Percentiles rank a stretch among this genome's conserved stretches.
Conservation (phyloP, 805 yeast genomes). For the Starmerella floricola region DNA sequence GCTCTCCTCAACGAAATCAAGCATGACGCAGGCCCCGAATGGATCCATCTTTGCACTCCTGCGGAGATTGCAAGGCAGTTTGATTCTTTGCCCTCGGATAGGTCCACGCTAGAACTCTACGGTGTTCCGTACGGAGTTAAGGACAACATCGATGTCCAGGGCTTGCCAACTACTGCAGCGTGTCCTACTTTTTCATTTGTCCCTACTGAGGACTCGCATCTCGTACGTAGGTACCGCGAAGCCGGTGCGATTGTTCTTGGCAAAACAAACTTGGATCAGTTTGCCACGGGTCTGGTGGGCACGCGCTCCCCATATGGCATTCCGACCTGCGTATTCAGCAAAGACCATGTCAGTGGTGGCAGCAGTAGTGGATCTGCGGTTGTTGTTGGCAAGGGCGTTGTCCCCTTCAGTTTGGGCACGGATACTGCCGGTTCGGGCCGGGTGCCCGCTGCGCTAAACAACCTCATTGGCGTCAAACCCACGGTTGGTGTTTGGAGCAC, state of each 20-base stretch:
- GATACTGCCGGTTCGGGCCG: slow-evolving; percentile 98
- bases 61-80: slow-evolving; percentile 66
- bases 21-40: slow-evolving; percentile 41
- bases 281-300: slow-evolving; percentile 95
- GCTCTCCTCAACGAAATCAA: slow-evolving; percentile 4
- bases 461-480: slow-evolving; percentile 85
- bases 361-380: slow-evolving; percentile 94
- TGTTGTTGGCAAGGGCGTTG: slow-evolving; percentile 79
- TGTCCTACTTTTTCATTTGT: slow-evolving; percentile 71
- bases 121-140: slow-evolving; percentile 95
- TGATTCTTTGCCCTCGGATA: slow-evolving; percentile 37
- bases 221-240: slow-evolving; percentile 59
- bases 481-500: slow-evolving; percentile 80
- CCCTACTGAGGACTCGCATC: slow-evolving; percentile 63
- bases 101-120: slow-evolving; percentile 43
- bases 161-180: slow-evolving; percentile 83
- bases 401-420: slow-evolving; percentile 82
- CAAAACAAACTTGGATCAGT: slow-evolving; percentile 90
- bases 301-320: slow-evolving; percentile 90
- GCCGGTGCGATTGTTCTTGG: slow-evolving; percentile 91
- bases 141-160: slow-evolving; percentile 84
- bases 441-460: slow-evolving; percentile 92
- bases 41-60: slow-evolving; percentile 68
- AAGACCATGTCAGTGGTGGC: slow-evolving; percentile 81
- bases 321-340: slow-evolving; percentile 66